These are phyloP conservation scores for Microcyclospora tardicrescens DNA, from an alignment of 2,329 filamentous ascomycete genomes.

Conservation along the genomic window DNA sequence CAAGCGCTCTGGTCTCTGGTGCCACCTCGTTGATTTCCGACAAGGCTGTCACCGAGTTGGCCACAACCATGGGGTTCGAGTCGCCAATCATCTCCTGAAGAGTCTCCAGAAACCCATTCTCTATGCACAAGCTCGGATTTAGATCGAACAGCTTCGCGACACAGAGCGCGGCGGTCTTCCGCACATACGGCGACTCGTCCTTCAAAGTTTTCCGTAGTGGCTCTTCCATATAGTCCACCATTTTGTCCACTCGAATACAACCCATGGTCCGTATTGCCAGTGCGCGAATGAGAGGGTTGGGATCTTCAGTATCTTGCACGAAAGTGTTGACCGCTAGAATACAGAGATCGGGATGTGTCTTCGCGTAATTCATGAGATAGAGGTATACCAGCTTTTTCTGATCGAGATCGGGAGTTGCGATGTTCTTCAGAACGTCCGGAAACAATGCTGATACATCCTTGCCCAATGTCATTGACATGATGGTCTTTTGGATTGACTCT, in stretches of 20 bases:
- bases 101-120: slow-evolving; percentile 90
- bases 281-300: slow-evolving; percentile 87
- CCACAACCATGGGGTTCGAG: slow-evolving; percentile 97
- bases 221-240: slow-evolving; percentile 99
- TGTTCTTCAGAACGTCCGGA: slow-evolving; percentile 96
- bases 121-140: slow-evolving; percentile 81
- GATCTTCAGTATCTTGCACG: slow-evolving; percentile 96
- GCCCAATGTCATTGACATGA: slow-evolving; percentile 98
- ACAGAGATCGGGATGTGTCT: slow-evolving; percentile 95
- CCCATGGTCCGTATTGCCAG: slow-evolving; percentile 97
- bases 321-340: slow-evolving; percentile 99
- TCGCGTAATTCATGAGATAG: slow-evolving; percentile 99
- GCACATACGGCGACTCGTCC: slow-evolving; percentile 95
- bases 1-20: slow-evolving; percentile 76
- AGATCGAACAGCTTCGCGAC: slow-evolving; percentile 96
- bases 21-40: slow-evolving; percentile 83
- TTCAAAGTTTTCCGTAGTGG: slow-evolving; percentile 87
- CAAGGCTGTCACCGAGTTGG: slow-evolving; percentile 88
- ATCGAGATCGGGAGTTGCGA: slow-evolving; percentile 84
- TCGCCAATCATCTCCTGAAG: slow-evolving; percentile 94
- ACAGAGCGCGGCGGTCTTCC: slow-evolving; percentile 94
- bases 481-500: slow-evolving; percentile 98
- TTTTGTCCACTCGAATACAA: slow-evolving; percentile 95
- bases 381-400: slow-evolving; percentile 99
- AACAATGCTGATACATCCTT: slow-evolving; percentile 97